Base-by-base conservation (phyloP, 2,329 filamentous ascomycete species). In the Colletotrichum graminicola region DNA sequence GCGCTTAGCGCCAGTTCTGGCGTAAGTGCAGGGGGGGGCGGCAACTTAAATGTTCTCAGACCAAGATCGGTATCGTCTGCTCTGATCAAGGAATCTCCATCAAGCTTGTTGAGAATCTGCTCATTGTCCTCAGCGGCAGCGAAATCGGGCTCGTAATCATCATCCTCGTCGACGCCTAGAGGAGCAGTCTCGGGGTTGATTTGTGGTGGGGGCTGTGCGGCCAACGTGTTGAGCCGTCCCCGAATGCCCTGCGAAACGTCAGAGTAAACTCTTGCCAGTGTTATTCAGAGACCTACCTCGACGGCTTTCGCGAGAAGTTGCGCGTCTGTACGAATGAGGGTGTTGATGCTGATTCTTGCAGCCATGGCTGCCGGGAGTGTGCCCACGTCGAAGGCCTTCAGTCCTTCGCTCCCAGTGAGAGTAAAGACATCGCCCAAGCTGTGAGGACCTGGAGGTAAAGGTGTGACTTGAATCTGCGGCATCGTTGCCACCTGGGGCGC, bases 381-480 rank as follows among this genome's bases (percentile, higher is more conserved):
- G 60, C 93, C 91, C 45, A 95, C 94, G 79, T 98, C 93, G 78
- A 98, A 98, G 5, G 87, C 88, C 73, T 90, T 92, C 29, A 97
- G 85, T 10, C 89, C 92, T 60, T 88, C 85, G 77, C 96, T 94
- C 59, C 88, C 87, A 6, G 94, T 95, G 57, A 99, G 86, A 0
- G 94, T 97, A 79, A 94, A 99, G 4, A 99, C 85, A 73, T 97
- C 93, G 6, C 93, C 93, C 74, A 94, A 88, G 73, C 90, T 95
- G 75, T 94, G 90, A 43, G 92, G 91, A 0, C 94, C 94, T 11
- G 93, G 87, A 4, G 91, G 89, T 60, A 97, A 82, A 2, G 93
- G 90, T 23, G 92, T 91, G 34, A 94, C 89, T 66, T 89, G 86
- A 47, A 87, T 75, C 72, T 81, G 79, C 26, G 70, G 70, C n/a